Percentiles rank a stretch among this genome's conserved stretches.
Evolutionary conservation across 2,329 filamentous ascomycete genomes (phyloP).

Genomic region (Ophiostoma piceae): DNA sequence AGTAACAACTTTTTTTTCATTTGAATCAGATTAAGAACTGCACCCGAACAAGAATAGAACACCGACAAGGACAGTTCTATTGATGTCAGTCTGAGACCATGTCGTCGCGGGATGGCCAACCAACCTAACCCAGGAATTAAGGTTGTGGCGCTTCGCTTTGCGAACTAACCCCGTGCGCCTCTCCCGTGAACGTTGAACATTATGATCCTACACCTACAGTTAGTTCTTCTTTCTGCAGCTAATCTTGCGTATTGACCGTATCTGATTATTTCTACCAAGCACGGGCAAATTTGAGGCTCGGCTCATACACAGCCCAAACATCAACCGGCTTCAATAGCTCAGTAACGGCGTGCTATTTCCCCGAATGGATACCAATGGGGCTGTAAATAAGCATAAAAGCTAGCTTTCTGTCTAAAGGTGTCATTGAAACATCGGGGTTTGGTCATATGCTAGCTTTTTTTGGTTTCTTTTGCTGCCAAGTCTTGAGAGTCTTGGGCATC

Average conservation of each 20-base stretch:
- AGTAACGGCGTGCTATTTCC: background rate
- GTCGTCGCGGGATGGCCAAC: no score
- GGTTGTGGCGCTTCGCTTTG: background rate
- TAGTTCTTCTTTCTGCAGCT: background rate
- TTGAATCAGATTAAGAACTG: no score
- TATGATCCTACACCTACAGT: background rate
- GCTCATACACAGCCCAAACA: no score
- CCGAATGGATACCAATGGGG: background rate
- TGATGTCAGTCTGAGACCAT: no score
- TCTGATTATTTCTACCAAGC: background rate
- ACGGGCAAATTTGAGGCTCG: background rate
- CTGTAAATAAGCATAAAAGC: background rate
- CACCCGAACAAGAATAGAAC: no score
- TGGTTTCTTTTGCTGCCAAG: background rate
- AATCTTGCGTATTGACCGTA: background rate
- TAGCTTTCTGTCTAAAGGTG: background rate
- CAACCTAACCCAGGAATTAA: background rate
- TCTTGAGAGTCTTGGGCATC: background rate
- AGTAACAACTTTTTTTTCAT: no score
- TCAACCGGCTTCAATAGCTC: no score
- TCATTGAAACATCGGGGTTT: background rate
- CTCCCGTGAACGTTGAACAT: background rate
- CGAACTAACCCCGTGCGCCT: background rate
- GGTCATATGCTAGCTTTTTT: background rate
- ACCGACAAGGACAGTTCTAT: no score